Conservation (phyloP, 257 asterid species). For the Solanum pennellii region DNA sequence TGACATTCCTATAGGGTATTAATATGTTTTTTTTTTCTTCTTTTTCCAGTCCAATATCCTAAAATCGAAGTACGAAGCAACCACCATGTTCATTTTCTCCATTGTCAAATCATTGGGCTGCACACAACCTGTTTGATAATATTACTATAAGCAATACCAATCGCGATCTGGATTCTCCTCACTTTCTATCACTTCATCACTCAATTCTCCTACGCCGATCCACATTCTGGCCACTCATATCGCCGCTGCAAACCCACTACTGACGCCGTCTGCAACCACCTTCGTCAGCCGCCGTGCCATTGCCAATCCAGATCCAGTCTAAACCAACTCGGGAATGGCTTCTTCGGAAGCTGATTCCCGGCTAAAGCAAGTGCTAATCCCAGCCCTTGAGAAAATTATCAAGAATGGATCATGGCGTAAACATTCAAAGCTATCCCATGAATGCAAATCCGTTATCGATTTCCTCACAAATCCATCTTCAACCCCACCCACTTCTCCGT, state of each 20-base stretch:
- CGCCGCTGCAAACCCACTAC: not conserved
- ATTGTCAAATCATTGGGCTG: not conserved
- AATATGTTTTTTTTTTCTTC: not conserved
- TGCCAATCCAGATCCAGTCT: not conserved
- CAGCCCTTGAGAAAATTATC: constrained; percentile 79
- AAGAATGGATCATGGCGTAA: constrained; percentile 94
- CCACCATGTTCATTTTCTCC: not conserved
- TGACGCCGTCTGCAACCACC: not conserved
- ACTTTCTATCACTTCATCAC: not conserved
- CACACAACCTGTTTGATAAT: not conserved
- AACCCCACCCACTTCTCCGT: constrained; percentile 29
- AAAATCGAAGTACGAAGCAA: not conserved
- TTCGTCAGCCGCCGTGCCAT: not conserved
- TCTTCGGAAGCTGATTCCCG: constrained; percentile 98
- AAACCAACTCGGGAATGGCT: constrained; percentile 67
- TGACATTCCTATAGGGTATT: not conserved
- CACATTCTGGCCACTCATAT: not conserved
- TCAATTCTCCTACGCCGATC: not conserved
- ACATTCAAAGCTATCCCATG: constrained; percentile 76
- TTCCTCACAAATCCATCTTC: constrained; percentile 36
- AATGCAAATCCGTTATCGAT: constrained; percentile 85
- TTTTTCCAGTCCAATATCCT: not conserved
- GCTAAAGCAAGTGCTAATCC: constrained; percentile 48
- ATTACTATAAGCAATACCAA: not conserved
- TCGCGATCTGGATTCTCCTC: constrained; percentile 1